A percentile compares a stretch with the other conserved stretches of the same genome.
Evolutionary conservation across 2,329 filamentous ascomycete genomes (phyloP).

Genomic region (Pseudopithomyces chartarum): DNA sequence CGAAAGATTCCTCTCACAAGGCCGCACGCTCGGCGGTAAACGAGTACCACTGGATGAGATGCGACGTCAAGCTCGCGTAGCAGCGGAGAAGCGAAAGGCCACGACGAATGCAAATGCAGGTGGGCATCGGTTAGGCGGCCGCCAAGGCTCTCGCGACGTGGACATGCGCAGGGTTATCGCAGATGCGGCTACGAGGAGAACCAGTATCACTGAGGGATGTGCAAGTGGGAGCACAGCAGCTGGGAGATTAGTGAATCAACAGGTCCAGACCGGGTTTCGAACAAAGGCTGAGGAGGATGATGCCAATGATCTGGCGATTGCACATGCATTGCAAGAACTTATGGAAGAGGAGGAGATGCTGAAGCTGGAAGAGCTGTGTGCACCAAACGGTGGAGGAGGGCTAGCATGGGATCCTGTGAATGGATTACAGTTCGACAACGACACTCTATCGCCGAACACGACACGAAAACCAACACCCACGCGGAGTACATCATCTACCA

Average conservation of each 20-base stretch:
- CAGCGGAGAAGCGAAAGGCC: constrained; percentile 71
- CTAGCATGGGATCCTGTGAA: constrained; percentile 44
- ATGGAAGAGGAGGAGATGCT: constrained; percentile 75
- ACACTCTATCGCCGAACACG: constrained; percentile 40
- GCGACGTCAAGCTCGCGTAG: constrained; percentile 72
- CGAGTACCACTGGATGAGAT: constrained; percentile 70
- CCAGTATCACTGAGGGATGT: constrained; percentile 73
- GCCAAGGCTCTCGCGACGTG: constrained; percentile 59
- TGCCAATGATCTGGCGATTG: constrained; percentile 85
- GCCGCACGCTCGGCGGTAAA: constrained; percentile 69
- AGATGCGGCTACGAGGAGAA: constrained; percentile 68
- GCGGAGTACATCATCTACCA: constrained; percentile 20
- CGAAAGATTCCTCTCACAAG: constrained; percentile 81
- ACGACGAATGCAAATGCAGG: constrained; percentile 68
- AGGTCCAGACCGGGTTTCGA: constrained; percentile 71
- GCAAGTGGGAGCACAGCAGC: constrained; percentile 72
- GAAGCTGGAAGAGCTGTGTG: constrained; percentile 56
- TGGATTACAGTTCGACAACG: constrained; percentile 49
- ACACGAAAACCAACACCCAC: constrained; percentile 13
- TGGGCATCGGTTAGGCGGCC: constrained; percentile 75
- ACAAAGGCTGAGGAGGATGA: constrained; percentile 88
- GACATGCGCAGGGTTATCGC: constrained; percentile 76
- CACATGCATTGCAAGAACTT: constrained; percentile 83
- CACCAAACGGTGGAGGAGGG: constrained; percentile 38
- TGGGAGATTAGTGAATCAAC: constrained; percentile 69